Base-by-base conservation (phyloP, 1,284 basidiomycete species). In the Xerocomus minutiporus region DNA sequence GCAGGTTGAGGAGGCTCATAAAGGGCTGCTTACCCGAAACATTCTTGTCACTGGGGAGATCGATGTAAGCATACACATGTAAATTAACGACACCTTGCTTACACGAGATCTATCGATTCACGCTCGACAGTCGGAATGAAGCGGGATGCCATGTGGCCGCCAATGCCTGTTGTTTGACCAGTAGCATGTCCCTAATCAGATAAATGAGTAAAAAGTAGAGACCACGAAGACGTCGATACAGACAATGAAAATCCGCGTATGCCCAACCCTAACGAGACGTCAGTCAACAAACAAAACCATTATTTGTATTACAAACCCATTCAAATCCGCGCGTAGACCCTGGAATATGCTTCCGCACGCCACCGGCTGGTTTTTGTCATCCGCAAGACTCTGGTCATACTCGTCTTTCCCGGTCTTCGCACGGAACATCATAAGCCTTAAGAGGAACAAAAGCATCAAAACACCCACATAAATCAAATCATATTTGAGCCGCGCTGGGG, bases 111-210 rank as follows among this genome's bases (percentile, higher is more conserved):
- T 57, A 97, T 87, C 0, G 91, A 92, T 71, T 99, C 96, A 58
- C 96, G 83, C 71, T 99, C 96, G 2, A 99, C 96, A 0, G 96
- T 99, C 1, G 94, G 93, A 54, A 99, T 97, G 67, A 98, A 98
- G 8, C 94, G 80, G 2, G 92, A 88, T 2, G 93, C 84, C 70
- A 98, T 83, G 63, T 96, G 93, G 0, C 94, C 94, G 4, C 91
- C 91, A 42, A 97, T 84, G 46, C 94, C 93, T 2, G 94, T 97
- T 6, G 94, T 97, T 71, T 99, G 96, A 23, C 81, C 86, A 6
- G 93, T 95, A 15, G 86, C 79, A 61, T 91, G 88, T 9, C 88
- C 90, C 86, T 82, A 44, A 28, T 36, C 56, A 43, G 39, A 47
- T 42, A 38, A 32, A 38, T 56, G 3, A 46, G 42, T n/a, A 29